These are phyloP conservation scores for Pseudogymnoascus sp. DNA, from an alignment of 2,329 filamentous ascomycete genomes.

Conservation along the genomic window DNA sequence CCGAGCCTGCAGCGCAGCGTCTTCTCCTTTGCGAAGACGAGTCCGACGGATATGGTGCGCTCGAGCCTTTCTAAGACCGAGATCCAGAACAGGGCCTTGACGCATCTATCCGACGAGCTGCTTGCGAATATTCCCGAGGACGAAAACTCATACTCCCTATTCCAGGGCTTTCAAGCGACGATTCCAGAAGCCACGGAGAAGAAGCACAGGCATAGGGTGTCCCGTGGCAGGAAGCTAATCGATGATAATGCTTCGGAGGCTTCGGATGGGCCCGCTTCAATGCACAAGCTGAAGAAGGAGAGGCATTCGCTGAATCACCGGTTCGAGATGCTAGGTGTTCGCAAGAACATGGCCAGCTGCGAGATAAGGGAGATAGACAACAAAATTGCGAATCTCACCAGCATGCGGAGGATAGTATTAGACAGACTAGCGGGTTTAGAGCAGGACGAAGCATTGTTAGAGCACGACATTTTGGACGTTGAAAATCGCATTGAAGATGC, in stretches of 20 bases:
- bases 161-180: slow-evolving; percentile 91
- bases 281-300: slow-evolving; percentile 70
- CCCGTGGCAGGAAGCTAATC: slow-evolving; percentile 68
- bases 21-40: slow-evolving; percentile 83
- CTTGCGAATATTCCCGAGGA: slow-evolving; percentile 81
- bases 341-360: slow-evolving; percentile 95
- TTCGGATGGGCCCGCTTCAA: slow-evolving; percentile 52
- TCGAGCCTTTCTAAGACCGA: slow-evolving; percentile 83
- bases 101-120: slow-evolving; percentile 83
- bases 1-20: slow-evolving; percentile 81
- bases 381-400: slow-evolving; percentile 87
- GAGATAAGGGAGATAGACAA: slow-evolving; percentile 96
- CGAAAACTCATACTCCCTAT: slow-evolving; percentile 80
- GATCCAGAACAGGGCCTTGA: slow-evolving; percentile 87
- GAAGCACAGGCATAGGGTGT: slow-evolving; percentile 60
- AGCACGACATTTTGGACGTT: slow-evolving; percentile 68
- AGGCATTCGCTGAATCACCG: slow-evolving; percentile 72
- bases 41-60: slow-evolving; percentile 87
- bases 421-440: slow-evolving; percentile 80
- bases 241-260: slow-evolving; percentile 47
- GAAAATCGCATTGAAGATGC: slow-evolving; percentile 54
- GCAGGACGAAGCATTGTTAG: slow-evolving; percentile 80
- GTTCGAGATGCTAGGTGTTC: slow-evolving; percentile 80
- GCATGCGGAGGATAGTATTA: slow-evolving; percentile 85
- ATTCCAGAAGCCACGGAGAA: slow-evolving; percentile 64